Conservation (phyloP, 2,329 filamentous ascomycete species). For the Emergomyces pasteurianus region DNA sequence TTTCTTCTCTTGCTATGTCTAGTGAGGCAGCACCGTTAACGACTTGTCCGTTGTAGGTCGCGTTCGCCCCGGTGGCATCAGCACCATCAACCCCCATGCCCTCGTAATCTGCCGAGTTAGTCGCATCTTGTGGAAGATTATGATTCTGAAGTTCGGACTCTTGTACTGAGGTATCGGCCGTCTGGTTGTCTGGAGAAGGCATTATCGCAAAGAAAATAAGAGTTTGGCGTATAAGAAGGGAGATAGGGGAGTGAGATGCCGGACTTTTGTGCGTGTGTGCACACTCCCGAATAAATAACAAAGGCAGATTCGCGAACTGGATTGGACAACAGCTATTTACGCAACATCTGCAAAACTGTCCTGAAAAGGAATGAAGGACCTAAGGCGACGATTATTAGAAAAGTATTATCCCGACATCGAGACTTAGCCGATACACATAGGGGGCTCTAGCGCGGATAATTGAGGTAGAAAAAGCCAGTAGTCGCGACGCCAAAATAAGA, state of each 20-base stretch:
- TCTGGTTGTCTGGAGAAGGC: slow-evolving; percentile 25
- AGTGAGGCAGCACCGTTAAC: background rate
- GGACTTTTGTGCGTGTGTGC: background rate
- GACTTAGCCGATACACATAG: background rate
- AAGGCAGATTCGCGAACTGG: background rate
- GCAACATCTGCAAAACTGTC: background rate
- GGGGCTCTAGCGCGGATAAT: background rate
- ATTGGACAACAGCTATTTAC: background rate
- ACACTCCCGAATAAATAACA: background rate
- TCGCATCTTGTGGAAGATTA: background rate
- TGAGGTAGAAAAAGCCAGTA: background rate
- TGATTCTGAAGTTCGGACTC: slow-evolving; percentile 19
- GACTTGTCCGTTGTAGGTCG: background rate
- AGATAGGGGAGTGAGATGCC: background rate
- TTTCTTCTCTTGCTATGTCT: slow-evolving; percentile 38
- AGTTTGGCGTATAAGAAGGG: background rate
- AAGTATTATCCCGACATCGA: background rate
- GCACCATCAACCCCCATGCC: background rate
- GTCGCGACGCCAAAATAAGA: background rate
- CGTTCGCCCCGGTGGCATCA: background rate
- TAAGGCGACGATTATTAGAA: background rate
- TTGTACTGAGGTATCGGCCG: slow-evolving; percentile 17
- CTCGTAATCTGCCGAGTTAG: background rate
- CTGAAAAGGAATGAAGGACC: background rate
- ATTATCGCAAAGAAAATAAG: slow-evolving; percentile 14